Evolutionary conservation across 345 rosid species (phyloP), one percentile per base, ranked within the genome.

Genomic region (Triadica sebifera): DNA sequence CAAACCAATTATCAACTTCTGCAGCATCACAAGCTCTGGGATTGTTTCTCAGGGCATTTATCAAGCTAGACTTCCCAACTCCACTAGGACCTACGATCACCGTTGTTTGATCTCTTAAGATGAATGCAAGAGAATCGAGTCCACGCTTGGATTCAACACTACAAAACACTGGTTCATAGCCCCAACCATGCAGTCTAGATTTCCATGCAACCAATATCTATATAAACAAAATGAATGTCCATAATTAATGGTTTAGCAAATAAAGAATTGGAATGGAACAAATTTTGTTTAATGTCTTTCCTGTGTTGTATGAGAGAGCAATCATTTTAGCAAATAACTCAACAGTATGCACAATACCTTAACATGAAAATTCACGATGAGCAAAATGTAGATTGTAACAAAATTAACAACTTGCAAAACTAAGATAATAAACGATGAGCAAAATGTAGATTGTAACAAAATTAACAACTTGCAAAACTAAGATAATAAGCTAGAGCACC

Each of bases 81-180:
- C 98, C 98, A 82, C 98, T 94, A n/a, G 98, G 98, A 49, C 98
- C 97, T 43, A 94, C 97, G 65, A 92, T 82, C 58, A 94, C 98
- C n/a, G 91, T 88, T 13, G 91, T 94, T 78, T 89, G 97, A 84
- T 89, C 85, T 77, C 86, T 84, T 85, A 94, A 58, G 50, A 73
- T 69, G 47, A 75, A 86, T 5, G 92, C 87, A 46, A 94, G 86
- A 0, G 85, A 74, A 57, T 89, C 92, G 69, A 94, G 92, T 55
- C 95, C 97, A 2, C 60, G 67, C 72, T 81, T 83, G 11, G 95
- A 81, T 24, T 92, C 90, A 62, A 91, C 93, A 47, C 97, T 94
- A 77, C 97, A 92, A 78, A 94, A 89, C 8, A 87, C 34, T 0
- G 98, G 97, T 53, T 87, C 86, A 77, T 94, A 94, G 43, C 92